Percentiles rank a stretch among this genome's conserved stretches.
phyloP scores from a whole-genome alignment of 2,329 filamentous ascomycete species.

The Penicillium palitans region DNA sequence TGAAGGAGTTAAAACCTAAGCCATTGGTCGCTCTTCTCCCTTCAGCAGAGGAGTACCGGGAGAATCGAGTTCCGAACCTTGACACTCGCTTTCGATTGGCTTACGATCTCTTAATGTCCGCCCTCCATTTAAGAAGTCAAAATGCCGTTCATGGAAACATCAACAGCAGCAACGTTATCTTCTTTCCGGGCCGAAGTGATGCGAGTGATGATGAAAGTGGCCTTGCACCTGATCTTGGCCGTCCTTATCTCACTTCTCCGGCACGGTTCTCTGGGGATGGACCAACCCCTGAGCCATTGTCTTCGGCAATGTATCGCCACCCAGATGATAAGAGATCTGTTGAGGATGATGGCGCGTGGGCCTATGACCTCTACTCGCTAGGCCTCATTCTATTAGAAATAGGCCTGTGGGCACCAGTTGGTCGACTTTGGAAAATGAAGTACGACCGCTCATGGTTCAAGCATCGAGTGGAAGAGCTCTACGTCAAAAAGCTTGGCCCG shows the following conservation, averaged over 20 bases:
- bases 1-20: constrained; percentile 41
- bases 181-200: constrained; percentile 50
- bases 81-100: constrained; percentile 64
- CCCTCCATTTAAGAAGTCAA: constrained; percentile 58
- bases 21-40: constrained; percentile 47
- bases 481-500: constrained; percentile 60
- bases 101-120: constrained; percentile 58
- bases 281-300: constrained; percentile 44
- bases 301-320: constrained; percentile 62
- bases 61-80: constrained; percentile 52
- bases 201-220: constrained; percentile 37
- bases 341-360: constrained; percentile 43
- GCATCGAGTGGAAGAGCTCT: constrained; percentile 62
- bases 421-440: constrained; percentile 64
- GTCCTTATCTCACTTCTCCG: constrained; percentile 60
- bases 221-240: constrained; percentile 49
- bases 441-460: constrained; percentile 65
- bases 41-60: constrained; percentile 41
- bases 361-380: constrained; percentile 61
- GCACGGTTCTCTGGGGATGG: constrained; percentile 59
- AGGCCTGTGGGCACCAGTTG: constrained; percentile 63
- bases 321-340: constrained; percentile 49
- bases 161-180: constrained; percentile 64
- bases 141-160: constrained; percentile 62
- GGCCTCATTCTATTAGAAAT: constrained; percentile 64